Conservation (phyloP, 495 filamentous ascomycete genomes). For the Aspergillus ostianus region DNA sequence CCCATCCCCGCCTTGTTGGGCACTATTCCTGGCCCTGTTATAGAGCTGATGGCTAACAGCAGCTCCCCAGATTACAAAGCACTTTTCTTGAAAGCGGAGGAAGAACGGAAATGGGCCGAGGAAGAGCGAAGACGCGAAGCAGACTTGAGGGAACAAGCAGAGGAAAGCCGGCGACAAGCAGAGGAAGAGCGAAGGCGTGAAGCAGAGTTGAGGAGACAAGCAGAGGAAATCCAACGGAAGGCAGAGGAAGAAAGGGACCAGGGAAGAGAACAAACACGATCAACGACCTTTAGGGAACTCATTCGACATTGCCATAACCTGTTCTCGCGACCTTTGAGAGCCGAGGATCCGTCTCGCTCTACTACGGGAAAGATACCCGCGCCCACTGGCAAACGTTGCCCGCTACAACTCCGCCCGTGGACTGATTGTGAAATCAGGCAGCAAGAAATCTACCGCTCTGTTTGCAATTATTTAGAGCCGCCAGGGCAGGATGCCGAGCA, state of each 20-base stretch:
- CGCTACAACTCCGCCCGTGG: constrained; percentile 26
- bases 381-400: constrained; percentile 33
- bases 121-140: too few species aligned
- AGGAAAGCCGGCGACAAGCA: too few species aligned
- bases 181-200: background rate
- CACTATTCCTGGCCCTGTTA: too few species aligned
- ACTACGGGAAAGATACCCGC: constrained; percentile 30
- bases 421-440: constrained; percentile 27
- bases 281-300: constrained; percentile 37
- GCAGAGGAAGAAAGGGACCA: background rate
- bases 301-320: constrained; percentile 33
- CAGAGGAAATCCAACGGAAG: constrained; percentile 1
- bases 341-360: constrained; percentile 26
- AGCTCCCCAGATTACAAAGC: constrained; percentile 11
- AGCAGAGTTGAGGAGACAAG: constrained; percentile 5
- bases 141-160: too few species aligned
- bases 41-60: background rate
- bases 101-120: too few species aligned
- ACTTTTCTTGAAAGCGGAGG: constrained; percentile 1
- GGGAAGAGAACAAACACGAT: constrained; percentile 13
- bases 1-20: constrained; percentile 9
- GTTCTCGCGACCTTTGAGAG: constrained; percentile 26
- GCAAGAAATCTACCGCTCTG: constrained; percentile 27
- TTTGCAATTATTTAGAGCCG: constrained; percentile 24
- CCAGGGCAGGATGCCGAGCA: constrained; percentile 1